Base-by-base conservation (phyloP, 345 rosid species). In the Populus ilicifolia region DNA sequence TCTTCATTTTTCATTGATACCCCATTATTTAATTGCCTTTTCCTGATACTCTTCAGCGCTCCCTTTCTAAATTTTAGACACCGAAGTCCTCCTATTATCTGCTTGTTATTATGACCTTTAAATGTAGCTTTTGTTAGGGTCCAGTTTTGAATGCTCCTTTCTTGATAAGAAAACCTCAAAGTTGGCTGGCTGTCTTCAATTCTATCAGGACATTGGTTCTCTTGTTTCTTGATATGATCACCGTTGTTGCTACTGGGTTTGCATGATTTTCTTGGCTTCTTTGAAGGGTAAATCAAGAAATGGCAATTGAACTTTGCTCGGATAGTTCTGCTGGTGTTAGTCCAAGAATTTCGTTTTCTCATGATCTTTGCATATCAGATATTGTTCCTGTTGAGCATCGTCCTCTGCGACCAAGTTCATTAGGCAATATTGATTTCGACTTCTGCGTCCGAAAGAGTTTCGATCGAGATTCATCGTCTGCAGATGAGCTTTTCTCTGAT, bases 261-360 rank as follows among this genome's bases (percentile, higher is more conserved):
- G 74, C 39, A 69, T 59, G 38, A 30, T 73, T 65, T 35, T 69
- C 41, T 61, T 2, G 35, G 61, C 67, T 77, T 59, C 66, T 48
- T 78, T 20, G 33, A 71, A 69, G 9, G 5, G 17, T n/a, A 16
- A 18, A 38, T 33, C 70, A 71, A 74, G 72, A 41, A 77, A 92
- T 92, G 97, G 95, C 93, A 33, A 75, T 92, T 21, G 93, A 92
- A 75, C 83, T 89, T 25, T 85, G 81, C 44, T 87, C 90, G 16
- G 97, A 89, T 6, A 88, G 72, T 44, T 54, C 67, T 25, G 75
- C 91, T 20, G 82, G 83, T n/a, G 78, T 86, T 77, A 90, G 92
- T 79, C 97, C 97, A 6, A 86, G 97, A 74, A 90, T 92, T 75
- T 92, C 97, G 9, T 92, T 92, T 50, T 92, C 97, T 65, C 92